Evolutionary conservation across 106 monocot species (phyloP).

Genomic region (Apostasia shenzhenica): DNA sequence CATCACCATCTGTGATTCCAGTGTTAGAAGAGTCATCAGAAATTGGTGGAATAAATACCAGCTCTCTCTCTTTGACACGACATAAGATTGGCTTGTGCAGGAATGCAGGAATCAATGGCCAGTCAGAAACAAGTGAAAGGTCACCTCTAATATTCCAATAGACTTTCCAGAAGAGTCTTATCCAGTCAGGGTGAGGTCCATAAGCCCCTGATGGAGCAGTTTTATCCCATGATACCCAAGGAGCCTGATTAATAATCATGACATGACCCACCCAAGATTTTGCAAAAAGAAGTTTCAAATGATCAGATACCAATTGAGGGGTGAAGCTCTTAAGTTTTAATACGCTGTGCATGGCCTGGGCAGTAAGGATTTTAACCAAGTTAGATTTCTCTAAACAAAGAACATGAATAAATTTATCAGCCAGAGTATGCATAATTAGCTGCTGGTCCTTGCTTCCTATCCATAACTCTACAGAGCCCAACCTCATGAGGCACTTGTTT

Average conservation of each 20-base stretch:
- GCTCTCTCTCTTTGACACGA: constrained; percentile 50
- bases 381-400: constrained; percentile 58
- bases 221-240: constrained; percentile 85
- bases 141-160: constrained; percentile 55
- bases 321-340: constrained; percentile 56
- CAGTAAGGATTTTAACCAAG: constrained; percentile 35
- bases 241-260: constrained; percentile 21
- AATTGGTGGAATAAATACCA: constrained; percentile 70
- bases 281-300: constrained; percentile 62
- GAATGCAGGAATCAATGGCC: constrained; percentile 91
- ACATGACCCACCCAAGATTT: constrained; percentile 57
- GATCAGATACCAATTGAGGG: constrained; percentile 43
- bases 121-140: constrained; percentile 69
- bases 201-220: constrained; percentile 12
- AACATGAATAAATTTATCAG: constrained; percentile 68
- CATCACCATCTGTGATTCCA: constrained; percentile 15
- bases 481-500: constrained; percentile 43
- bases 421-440: constrained; percentile 57
- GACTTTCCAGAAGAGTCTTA: constrained; percentile 77
- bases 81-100: constrained; percentile 56
- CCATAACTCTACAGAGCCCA: constrained; percentile 78
- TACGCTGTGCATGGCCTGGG: constrained; percentile 34
- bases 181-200: constrained; percentile 69
- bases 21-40: constrained; percentile 15
- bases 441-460: constrained; percentile 84